Evolutionary conservation across 2,329 filamentous ascomycete genomes (phyloP), one percentile per base, ranked within the genome.

Genomic region (Trichoderma afroharzianum): DNA sequence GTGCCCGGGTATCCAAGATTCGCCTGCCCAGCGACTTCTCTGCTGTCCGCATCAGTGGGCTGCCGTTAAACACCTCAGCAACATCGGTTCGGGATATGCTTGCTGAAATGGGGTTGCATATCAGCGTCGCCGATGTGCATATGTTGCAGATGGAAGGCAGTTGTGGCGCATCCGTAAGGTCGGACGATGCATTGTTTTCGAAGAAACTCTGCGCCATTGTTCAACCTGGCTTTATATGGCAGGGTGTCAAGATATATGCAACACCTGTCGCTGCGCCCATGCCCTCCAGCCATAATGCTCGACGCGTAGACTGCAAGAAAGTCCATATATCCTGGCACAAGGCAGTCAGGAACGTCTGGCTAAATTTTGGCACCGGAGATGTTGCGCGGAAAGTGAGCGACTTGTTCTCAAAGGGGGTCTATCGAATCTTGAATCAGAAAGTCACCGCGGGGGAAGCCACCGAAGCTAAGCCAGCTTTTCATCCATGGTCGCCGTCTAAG

Each of bases 261-360:
- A 62, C 57, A 18, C 36, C 73, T 8, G 12, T 68, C 73, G 73
- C 77, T 0, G 75, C 79, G 67, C 74, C 76, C 7, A 68, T 71
- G 1, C 76, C 74, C 1, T 76, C 77, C 3, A 78, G 73, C 43
- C 73, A 77, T 15, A 76, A 77, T 5, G 76, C 76, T 0, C 59
- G 68, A 24, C 28, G 59, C 7, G 78, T 82, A 0, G 80, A 83
- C 21, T 78, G 77, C 58, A 79, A 75, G 62, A 79, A 80, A 57
- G 75, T 83, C 0, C 75, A 78, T 32, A 77, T 77, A 36, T 83
- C 81, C 7, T 83, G 82, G 82, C 78, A 82, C 67, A 78, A 77
- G 24, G 73, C 81, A 11, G 74, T 59, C 9, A 76, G 71, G 24
- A 76, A 74, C 1, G 79, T 67, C 0, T 79, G 74, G 74, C 71